Evolutionary conservation across 2,329 filamentous ascomycete genomes (phyloP), one percentile per base, ranked within the genome.

Genomic region (Leptographium lundbergii): DNA sequence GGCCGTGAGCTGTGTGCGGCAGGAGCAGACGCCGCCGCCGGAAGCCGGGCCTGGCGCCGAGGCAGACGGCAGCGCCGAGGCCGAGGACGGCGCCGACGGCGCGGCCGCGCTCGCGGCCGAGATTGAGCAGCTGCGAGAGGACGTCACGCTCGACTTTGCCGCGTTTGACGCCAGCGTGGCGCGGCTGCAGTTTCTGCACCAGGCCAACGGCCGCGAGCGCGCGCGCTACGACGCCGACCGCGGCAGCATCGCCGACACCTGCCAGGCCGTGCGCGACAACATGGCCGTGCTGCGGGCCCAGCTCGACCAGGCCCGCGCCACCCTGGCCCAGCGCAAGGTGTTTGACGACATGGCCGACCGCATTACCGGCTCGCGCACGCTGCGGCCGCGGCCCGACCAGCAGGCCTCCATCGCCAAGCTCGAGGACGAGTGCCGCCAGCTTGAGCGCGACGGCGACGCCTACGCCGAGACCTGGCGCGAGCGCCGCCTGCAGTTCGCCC

Each of bases 311-410:
- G 87, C 90, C 52, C 86, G 87, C 65, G 82, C 82, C 62, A 88
- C 86, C 32, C 79, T 96, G 36, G 83, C 85, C 27, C 80, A 89
- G 69, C 84, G 92, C 59, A 92, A 92, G 72, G 84, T 81, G 63
- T 96, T 95, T 68, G 92, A 97, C 73, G 87, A 89, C 66, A 76
- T 95, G 59, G 89, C 92, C 4, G 88, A 95, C 64, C 88, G 87
- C 70, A 96, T 96, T 68, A 89, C 89, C 11, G 84, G 80, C 63
- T 94, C 94, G 69, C 81, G 85, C 61, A 79, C 91, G 69, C 77
- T 96, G 63, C 85, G 87, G 62, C 85, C 90, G 48, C 81, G 92
- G n/a, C 88, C 90, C 62, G 91, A 96, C 67, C 90, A 96, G 70
- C 77, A 83, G 60, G 78, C 81, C 19, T 87, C 88, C 66, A 78